These are phyloP conservation scores for Monilinia laxa DNA, from an alignment of 2,329 filamentous ascomycete species.

Conservation along the genomic window DNA sequence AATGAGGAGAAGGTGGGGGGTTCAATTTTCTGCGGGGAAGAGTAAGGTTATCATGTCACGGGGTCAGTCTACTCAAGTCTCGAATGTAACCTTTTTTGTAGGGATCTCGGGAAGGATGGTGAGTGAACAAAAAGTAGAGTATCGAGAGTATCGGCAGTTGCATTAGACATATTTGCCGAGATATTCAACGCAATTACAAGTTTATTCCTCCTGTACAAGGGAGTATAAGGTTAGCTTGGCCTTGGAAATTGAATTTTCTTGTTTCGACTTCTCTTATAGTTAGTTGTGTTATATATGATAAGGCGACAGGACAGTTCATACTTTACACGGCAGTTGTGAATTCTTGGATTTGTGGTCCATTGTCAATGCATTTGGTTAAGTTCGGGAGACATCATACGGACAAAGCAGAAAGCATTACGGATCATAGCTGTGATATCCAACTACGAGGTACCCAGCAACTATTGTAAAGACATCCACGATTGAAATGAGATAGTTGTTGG, in stretches of 20 bases:
- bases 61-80: too few species aligned
- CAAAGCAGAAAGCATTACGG: background rate
- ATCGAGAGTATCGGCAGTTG: constrained; percentile 8
- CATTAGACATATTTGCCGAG: constrained; percentile 6
- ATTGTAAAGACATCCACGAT: background rate
- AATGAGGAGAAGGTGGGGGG: too few species aligned
- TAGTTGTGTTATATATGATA: background rate
- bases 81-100: too few species aligned
- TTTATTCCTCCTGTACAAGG: too few species aligned
- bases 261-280: background rate
- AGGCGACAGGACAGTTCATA: background rate
- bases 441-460: too few species aligned
- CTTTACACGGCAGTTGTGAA: constrained; percentile 4
- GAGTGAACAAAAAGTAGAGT: too few species aligned
- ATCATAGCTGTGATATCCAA: background rate
- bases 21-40: too few species aligned
- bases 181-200: background rate
- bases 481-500: too few species aligned
- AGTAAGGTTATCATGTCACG: too few species aligned
- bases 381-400: background rate
- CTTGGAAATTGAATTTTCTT: background rate
- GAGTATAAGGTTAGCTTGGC: too few species aligned
- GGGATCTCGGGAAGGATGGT: too few species aligned
- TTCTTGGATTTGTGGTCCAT: background rate
- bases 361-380: background rate